Evolutionary conservation across 768 basidiomycete species (phyloP), one percentile per base, ranked within the genome.

Genomic region (Mycena galericulata): DNA sequence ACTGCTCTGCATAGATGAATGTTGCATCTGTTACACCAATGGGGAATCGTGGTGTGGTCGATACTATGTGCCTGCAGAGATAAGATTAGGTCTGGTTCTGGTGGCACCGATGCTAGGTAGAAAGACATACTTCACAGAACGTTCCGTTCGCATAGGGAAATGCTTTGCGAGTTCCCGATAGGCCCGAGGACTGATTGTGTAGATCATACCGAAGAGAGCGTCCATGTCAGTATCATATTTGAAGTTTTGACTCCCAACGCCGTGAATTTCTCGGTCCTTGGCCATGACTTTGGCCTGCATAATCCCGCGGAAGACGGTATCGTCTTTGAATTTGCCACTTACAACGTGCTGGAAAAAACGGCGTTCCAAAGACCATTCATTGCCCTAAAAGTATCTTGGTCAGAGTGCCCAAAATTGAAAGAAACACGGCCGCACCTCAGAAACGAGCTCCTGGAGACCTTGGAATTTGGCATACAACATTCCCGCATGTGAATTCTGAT

Each of bases 161-260:
- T 78, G 70, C 22, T 43, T 26, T 6, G 36, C 5, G 30, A 79
- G 54, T 1, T 59, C 36, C 3, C 67, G 41, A 49, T 77, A 75
- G 1, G 68, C 63, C 18, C 56, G 62, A 0, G 77, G 78, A 17
- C 66, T 66, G 8, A 66, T 62, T 22, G 72, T 66, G 0, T 51
- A 20, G 1, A 75, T 43, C 0, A 74, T 58, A 34, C 74, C 59
- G 9, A 64, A 46, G 36, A 74, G 74, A 4, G 78, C 72, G 20
- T 74, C 68, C 4, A 69, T 57, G 2, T 67, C 70, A 6, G 70
- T 69, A 2, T 69, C 45, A 43, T 77, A 76, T 20, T 72, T 65
- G 70, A 79, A 75, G 46, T 79, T 78, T 50, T 76, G 77, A 15
- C 55, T 64, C 0, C 75, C 76, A 2, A 65, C 51, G 0, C 76